phyloP scores from a whole-genome alignment of 495 filamentous ascomycete species.

The Penicillium dipodomyicola region DNA sequence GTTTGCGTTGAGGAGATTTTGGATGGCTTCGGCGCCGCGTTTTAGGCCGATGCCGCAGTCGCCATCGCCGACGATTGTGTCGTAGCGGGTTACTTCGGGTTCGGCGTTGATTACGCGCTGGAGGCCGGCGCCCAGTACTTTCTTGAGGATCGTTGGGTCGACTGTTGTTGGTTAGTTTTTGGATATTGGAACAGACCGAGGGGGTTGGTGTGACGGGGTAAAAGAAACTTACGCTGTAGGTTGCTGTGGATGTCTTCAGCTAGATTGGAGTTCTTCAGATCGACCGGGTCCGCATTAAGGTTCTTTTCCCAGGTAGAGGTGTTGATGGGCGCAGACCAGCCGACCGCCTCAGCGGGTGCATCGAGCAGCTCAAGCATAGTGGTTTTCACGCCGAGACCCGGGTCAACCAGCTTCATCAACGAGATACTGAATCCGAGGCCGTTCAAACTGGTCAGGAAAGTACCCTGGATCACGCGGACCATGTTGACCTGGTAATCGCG shows the following conservation, averaged over 20 bases:
- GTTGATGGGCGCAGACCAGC: conserved; percentile 74
- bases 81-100: conserved; percentile 80
- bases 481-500: conserved; percentile 69
- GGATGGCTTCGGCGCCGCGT: conserved; percentile 83
- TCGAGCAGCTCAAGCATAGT: conserved; percentile 87
- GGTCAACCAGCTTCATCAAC: conserved; percentile 76
- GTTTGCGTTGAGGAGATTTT: conserved; percentile 56
- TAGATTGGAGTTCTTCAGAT: conserved; percentile 56
- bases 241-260: conserved; percentile 62
- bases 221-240: conserved; percentile 53
- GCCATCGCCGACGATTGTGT: conserved; percentile 91
- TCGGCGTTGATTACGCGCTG: conserved; percentile 72
- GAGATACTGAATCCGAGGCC: conserved; percentile 89
- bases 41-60: conserved; percentile 92
- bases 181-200: background rate
- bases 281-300: conserved; percentile 36
- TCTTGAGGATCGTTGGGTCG: conserved; percentile 56
- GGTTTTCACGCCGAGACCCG: conserved; percentile 69
- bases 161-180: conserved; percentile 43
- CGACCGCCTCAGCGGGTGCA: conserved; percentile 76
- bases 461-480: conserved; percentile 58
- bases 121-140: conserved; percentile 64
- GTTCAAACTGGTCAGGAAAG: conserved; percentile 82
- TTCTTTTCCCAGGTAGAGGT: conserved; percentile 52
- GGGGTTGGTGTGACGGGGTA: background rate